Percentiles rank a stretch among this genome's conserved stretches.
phyloP scores from a whole-genome alignment of 208 protist genomes.

The Endotrypanum monterogeii region DNA sequence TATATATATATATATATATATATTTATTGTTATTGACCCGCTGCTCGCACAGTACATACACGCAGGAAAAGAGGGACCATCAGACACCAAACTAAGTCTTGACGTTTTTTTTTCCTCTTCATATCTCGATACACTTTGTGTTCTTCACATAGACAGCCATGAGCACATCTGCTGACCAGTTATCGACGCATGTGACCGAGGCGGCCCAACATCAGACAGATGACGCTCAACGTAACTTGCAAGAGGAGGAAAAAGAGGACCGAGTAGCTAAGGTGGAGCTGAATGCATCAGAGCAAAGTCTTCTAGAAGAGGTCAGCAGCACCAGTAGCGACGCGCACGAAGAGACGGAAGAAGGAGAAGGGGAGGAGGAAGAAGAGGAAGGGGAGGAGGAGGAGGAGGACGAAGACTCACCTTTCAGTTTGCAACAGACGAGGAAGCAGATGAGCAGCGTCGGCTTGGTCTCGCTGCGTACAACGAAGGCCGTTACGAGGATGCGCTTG shows the following conservation, averaged over 20 bases:
- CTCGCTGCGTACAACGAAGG: conserved; percentile 70
- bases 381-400: conserved; percentile 41
- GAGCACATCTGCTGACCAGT: conserved; percentile 3
- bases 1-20: too few relatives aligned
- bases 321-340: conserved; percentile 33
- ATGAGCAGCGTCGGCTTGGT: conserved; percentile 46
- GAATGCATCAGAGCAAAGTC: conserved; percentile 7
- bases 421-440: conserved; percentile 58
- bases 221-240: not conserved
- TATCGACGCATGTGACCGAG: conserved; percentile 1
- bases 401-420: conserved; percentile 50
- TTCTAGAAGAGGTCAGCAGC: conserved; percentile 13
- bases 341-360: conserved; percentile 12
- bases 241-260: not conserved
- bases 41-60: not conserved
- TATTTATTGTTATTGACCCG: too few relatives aligned
- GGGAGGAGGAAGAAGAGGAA: conserved; percentile 41
- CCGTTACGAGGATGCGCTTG: conserved; percentile 69
- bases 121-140: not conserved
- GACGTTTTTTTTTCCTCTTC: not conserved
- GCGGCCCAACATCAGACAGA: conserved; percentile 1
- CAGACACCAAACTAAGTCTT: not conserved
- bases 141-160: not conserved
- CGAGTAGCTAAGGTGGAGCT: not conserved
- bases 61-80: not conserved